Percentiles rank a stretch among this genome's conserved stretches.
Evolutionary conservation across 31 red algal species (phyloP).

Genomic region (Porphyra umbilicalis): DNA sequence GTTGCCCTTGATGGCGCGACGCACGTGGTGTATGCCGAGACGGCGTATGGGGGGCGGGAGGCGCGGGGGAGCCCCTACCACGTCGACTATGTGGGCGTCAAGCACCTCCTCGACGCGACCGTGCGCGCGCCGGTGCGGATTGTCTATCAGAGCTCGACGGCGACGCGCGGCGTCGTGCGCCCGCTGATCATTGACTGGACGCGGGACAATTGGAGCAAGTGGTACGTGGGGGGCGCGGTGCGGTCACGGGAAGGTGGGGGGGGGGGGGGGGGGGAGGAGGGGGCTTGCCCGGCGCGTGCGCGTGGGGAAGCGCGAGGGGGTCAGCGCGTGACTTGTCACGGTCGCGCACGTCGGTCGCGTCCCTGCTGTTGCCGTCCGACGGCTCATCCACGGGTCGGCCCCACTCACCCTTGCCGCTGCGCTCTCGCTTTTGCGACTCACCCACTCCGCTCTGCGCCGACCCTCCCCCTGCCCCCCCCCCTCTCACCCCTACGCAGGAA

Average conservation of each 20-base stretch:
- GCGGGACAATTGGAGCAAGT: slow-evolving; percentile 1
- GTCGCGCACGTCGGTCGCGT: no score
- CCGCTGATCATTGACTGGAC: background rate
- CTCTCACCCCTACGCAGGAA: background rate
- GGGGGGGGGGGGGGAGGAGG: background rate
- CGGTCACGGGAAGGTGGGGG: no score
- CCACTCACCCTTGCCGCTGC: no score
- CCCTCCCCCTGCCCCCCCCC: background rate
- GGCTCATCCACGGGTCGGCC: background rate
- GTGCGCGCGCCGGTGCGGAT: background rate
- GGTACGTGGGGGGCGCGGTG: background rate
- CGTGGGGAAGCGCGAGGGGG: no score
- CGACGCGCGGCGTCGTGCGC: background rate
- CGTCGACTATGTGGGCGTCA: background rate
- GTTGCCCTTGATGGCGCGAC: background rate
- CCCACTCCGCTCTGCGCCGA: no score
- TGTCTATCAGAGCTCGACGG: background rate
- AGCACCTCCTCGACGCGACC: background rate
- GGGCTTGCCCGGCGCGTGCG: no score
- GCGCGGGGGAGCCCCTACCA: background rate
- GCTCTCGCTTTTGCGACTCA: no score
- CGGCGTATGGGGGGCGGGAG: background rate
- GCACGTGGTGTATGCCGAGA: background rate
- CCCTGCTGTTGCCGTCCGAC: no score
- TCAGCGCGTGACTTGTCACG: no score